Conservation (phyloP, 345 rosid genomes). For the Kernera saxatilis region DNA sequence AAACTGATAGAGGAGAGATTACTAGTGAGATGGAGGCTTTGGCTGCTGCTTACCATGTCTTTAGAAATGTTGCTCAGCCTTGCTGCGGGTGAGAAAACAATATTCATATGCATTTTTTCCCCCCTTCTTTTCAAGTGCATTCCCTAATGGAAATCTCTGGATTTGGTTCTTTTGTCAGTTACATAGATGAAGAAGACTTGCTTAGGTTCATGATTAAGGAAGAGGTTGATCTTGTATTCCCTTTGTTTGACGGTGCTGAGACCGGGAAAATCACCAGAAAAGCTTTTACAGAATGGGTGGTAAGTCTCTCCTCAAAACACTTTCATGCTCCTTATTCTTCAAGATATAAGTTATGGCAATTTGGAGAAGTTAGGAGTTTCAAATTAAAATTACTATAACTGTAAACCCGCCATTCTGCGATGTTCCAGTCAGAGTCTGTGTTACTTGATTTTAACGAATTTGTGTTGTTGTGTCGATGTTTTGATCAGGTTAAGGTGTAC, state of each 20-base stretch:
- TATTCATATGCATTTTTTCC: neutral
- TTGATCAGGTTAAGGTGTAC: slow-evolving; percentile 77
- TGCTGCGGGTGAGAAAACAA: slow-evolving; percentile 41
- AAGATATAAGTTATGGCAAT: neutral
- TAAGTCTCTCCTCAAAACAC: slow-evolving; percentile 29
- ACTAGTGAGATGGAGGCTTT: slow-evolving; percentile 79
- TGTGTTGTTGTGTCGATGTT: neutral
- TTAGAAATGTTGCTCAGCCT: slow-evolving; percentile 51
- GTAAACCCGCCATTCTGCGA: no score
- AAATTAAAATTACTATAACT: no score
- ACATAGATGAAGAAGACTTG: slow-evolving; percentile 69
- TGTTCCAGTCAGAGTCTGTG: neutral
- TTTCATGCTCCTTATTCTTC: neutral
- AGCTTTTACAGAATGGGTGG: slow-evolving; percentile 79
- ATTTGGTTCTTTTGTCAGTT: slow-evolving; percentile 33
- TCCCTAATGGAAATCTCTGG: neutral
- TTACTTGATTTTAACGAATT: neutral
- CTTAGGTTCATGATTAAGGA: slow-evolving; percentile 77
- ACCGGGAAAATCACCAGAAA: slow-evolving; percentile 50
- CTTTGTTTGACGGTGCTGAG: slow-evolving; percentile 59
- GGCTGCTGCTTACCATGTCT: slow-evolving; percentile 62
- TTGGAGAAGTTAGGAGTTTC: neutral
- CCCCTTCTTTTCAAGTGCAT: neutral
- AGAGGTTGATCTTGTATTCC: slow-evolving; percentile 77
- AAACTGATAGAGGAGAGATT: slow-evolving; percentile 54